Percentiles rank a stretch among this genome's conserved stretches.
These are phyloP conservation scores for Myxozyma neglecta DNA, from an alignment of 805 yeast genomes.

Conservation along the genomic window DNA sequence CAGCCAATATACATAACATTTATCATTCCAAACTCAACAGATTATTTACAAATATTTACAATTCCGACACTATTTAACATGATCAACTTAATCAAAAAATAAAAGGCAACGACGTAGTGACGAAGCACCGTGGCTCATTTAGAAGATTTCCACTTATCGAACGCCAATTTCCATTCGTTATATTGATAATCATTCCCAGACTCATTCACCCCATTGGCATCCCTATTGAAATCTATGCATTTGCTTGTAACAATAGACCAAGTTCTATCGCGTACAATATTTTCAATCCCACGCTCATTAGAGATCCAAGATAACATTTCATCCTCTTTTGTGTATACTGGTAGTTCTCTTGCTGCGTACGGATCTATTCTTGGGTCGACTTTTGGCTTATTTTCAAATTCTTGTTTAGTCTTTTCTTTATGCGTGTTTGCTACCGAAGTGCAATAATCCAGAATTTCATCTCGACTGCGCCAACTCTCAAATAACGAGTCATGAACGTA, in stretches of 20 bases:
- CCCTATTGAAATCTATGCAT: conserved; percentile 25
- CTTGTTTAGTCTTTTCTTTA: conserved; percentile 41
- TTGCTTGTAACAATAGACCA: conserved; percentile 27
- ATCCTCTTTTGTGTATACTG: conserved; percentile 24
- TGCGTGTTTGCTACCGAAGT: conserved; percentile 25
- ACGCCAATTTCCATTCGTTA: conserved; percentile 11
- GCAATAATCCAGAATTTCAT: conserved; percentile 31
- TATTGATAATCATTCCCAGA: conserved; percentile 9
- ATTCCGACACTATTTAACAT: background rate
- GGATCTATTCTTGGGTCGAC: conserved; percentile 41
- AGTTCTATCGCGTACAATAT: conserved; percentile 32
- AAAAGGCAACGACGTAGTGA: background rate
- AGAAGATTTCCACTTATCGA: background rate
- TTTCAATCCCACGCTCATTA: conserved; percentile 30
- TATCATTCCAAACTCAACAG: background rate
- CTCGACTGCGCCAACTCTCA: conserved; percentile 34
- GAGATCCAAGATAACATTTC: conserved; percentile 30
- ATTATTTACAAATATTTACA: conserved; percentile 6
- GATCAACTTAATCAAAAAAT: background rate
- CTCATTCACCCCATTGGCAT: conserved; percentile 1
- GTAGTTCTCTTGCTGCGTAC: conserved; percentile 40
- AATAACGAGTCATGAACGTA: conserved; percentile 17
- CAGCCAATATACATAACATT: background rate
- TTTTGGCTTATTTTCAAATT: conserved; percentile 40
- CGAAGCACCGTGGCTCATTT: background rate